A percentile compares a stretch with the other conserved stretches of the same genome.
phyloP scores from a whole-genome alignment of 1,284 basidiomycete species.

The Cutaneotrichosporon sp. region DNA sequence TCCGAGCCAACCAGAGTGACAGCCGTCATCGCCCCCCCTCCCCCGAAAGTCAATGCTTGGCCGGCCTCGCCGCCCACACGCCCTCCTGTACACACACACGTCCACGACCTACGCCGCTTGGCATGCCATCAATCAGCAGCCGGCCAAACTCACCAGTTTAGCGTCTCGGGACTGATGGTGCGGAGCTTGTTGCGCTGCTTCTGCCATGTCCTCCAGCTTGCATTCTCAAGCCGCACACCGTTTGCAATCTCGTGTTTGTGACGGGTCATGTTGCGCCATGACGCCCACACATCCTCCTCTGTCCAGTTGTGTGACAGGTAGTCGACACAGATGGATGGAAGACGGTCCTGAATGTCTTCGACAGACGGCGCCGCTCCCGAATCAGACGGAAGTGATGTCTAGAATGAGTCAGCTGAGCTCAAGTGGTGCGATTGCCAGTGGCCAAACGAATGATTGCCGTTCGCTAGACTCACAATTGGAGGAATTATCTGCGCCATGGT shows the following conservation, averaged over 20 bases:
- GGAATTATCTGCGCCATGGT: slow-evolving; percentile 47
- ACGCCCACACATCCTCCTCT: slow-evolving; percentile 97
- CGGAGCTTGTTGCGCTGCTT: slow-evolving; percentile 96
- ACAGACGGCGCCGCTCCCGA: slow-evolving; percentile 50
- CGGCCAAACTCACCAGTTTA: slow-evolving; percentile 79
- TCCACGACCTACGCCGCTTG: not conserved
- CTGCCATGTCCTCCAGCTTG: slow-evolving; percentile 98
- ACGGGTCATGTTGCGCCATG: slow-evolving; percentile 96
- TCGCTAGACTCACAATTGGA: slow-evolving; percentile 29
- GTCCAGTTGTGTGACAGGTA: slow-evolving; percentile 87
- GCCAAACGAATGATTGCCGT: slow-evolving; percentile 1
- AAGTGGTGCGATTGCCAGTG: not conserved
- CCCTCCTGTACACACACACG: not conserved
- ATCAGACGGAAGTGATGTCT: slow-evolving; percentile 46
- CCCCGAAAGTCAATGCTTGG: too few species aligned
- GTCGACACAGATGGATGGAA: slow-evolving; percentile 60
- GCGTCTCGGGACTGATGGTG: slow-evolving; percentile 91
- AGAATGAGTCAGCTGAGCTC: slow-evolving; percentile 5
- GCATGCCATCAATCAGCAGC: not conserved
- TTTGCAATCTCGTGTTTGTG: slow-evolving; percentile 98
- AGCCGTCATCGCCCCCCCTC: too few species aligned
- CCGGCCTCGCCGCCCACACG: not conserved
- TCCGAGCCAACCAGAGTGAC: not conserved
- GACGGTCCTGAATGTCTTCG: slow-evolving; percentile 52
- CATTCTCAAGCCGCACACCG: slow-evolving; percentile 91